These are phyloP conservation scores for Halophytophthora batemanensis DNA, from an alignment of 352 stramenopile species.

Conservation along the genomic window DNA sequence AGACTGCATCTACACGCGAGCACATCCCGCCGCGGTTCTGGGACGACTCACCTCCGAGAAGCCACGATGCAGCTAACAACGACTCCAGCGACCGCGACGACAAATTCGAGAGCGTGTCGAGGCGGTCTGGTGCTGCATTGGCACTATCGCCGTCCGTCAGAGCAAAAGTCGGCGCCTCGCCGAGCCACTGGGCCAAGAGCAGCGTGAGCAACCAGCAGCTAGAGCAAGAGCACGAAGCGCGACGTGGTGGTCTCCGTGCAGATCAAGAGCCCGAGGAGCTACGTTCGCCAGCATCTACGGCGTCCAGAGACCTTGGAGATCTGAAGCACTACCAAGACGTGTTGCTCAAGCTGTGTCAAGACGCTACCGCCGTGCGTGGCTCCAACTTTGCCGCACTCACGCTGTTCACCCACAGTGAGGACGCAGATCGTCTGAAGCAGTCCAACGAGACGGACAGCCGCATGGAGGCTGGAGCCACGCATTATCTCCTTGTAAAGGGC, in stretches of 20 bases:
- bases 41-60: not conserved
- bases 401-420: slow-evolving; percentile 30
- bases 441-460: slow-evolving; percentile 20
- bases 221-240: not conserved
- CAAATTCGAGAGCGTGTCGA: slow-evolving; percentile 9
- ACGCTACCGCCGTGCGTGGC: slow-evolving; percentile 30
- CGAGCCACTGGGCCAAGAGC: too few relatives aligned
- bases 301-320: slow-evolving; percentile 26
- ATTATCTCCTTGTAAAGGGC: slow-evolving; percentile 51
- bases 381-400: slow-evolving; percentile 62
- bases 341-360: slow-evolving; percentile 52
- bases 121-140: not conserved
- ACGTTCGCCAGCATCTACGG: too few relatives aligned
- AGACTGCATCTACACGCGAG: not conserved
- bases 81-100: slow-evolving; percentile 21
- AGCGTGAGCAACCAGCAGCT: slow-evolving; percentile 30
- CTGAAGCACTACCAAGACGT: slow-evolving; percentile 50
- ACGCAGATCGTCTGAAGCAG: slow-evolving; percentile 8
- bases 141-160: not conserved
- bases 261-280: slow-evolving; percentile 4
- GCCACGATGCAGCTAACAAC: not conserved
- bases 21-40: not conserved
- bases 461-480: slow-evolving; percentile 6
- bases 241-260: too few relatives aligned
- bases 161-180: not conserved